Base-by-base conservation (phyloP, 768 basidiomycete genomes). In the Leccinellum rugosiceps region DNA sequence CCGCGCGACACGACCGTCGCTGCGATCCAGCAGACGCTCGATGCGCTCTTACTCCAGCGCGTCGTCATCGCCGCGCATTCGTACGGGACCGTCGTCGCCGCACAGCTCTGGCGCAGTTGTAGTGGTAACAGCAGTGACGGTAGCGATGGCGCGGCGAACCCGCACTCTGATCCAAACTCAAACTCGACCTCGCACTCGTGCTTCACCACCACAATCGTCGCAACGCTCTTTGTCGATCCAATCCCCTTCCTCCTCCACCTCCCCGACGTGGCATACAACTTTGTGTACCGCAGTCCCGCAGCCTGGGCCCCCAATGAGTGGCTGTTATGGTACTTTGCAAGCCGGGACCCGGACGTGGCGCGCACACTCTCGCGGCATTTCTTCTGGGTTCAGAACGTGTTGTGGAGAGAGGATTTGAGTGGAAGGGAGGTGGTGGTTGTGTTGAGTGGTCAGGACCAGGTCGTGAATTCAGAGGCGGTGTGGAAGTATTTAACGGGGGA, bases 291-390 rank as follows among this genome's bases (percentile, higher is more conserved):
- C 21, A 46, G 59, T 7, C 76, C 86, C n/a, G 60, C 62, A n/a
- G 50, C 64, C 3, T 19, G 41, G 41, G 41, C 41, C 55, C 80
- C 81, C 53, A 81, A 81, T 64, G 82, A 88, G 61, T 86, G 84
- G 83, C 76, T 84, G 69, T 61, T 88, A 51, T 87, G 84, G 83
- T 88, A 83, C 63, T 87, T 88, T 61, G 77, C 85, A 21, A 81
- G 80, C 55, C 79, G 81, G 11, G 87, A 88, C 60, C 72, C 83
- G 10, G 86, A 87, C 62, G 77, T 86, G 47, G 79, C 85, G 50
- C 77, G 82, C 3, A 77, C 82, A 41, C 75, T 88, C 15, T 74
- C 77, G 14, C 75, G 87, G 2, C 77, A 83, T 53, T 87, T 88
- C 65, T 87, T 86, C 63, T 88, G 87, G 87, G 66, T 76, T 30